A percentile compares a stretch with the other conserved stretches of the same genome.
Conservation (phyloP, 805 yeast species). For the Metschnikowia corniflorae region DNA sequence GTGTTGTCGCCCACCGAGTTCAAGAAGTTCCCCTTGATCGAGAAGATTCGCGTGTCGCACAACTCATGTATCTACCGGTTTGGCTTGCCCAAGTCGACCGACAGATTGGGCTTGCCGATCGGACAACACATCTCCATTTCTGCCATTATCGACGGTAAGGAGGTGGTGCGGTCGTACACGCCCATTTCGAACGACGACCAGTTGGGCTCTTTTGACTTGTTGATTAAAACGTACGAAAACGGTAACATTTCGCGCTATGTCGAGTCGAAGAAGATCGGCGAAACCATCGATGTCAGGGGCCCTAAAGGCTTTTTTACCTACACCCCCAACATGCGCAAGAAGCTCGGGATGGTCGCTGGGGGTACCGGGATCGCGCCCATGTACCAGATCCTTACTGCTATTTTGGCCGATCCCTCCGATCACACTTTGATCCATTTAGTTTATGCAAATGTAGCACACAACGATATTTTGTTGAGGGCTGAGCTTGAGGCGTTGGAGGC, state of each 20-base stretch:
- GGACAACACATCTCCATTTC: conserved; percentile 90
- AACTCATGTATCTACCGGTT: conserved; percentile 83
- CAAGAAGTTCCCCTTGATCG: conserved; percentile 74
- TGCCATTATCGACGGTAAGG: conserved; percentile 74
- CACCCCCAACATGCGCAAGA: conserved; percentile 69
- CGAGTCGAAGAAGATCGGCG: conserved; percentile 73
- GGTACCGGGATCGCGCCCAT: conserved; percentile 97
- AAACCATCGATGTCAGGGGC: conserved; percentile 73
- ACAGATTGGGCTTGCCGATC: conserved; percentile 81
- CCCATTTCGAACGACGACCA: conserved; percentile 81
- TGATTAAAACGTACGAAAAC: conserved; percentile 79
- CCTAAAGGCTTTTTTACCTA: conserved; percentile 89
- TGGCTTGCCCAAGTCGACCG: conserved; percentile 70
- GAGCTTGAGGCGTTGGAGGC: conserved; percentile 70
- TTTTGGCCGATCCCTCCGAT: conserved; percentile 73
- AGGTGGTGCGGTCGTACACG: conserved; percentile 81
- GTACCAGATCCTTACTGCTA: conserved; percentile 86
- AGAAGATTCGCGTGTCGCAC: conserved; percentile 71
- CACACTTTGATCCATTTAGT: conserved; percentile 68
- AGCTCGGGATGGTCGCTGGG: conserved; percentile 89
- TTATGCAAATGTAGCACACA: conserved; percentile 77
- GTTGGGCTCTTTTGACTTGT: conserved; percentile 77
- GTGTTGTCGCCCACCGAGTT: conserved; percentile 65
- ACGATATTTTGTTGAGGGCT: conserved; percentile 74
- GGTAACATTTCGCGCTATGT: conserved; percentile 81